Percentiles rank a stretch among this genome's conserved stretches.
These are phyloP conservation scores for Pochonia chlamydosporia DNA, from an alignment of 2,329 filamentous ascomycete species.

Conservation along the genomic window DNA sequence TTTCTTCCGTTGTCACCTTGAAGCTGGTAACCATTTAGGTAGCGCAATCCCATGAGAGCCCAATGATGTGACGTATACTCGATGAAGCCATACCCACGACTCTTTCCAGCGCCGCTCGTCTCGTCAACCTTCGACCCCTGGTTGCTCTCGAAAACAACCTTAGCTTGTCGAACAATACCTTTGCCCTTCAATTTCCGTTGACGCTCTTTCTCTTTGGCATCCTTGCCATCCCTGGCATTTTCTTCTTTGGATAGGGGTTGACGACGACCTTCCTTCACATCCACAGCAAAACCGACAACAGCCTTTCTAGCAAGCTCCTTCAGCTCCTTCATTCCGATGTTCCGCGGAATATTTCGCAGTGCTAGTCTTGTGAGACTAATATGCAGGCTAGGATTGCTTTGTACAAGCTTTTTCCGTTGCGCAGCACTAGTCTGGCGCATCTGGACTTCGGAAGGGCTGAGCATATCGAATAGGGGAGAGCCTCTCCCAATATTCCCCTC, in stretches of 20 bases:
- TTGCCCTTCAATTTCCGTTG: slow-evolving; percentile 77
- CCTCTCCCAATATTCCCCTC: slow-evolving; percentile 80
- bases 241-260: slow-evolving; percentile 86
- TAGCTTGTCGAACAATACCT: slow-evolving; percentile 84
- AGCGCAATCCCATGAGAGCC: slow-evolving; percentile 90
- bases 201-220: slow-evolving; percentile 75
- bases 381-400: slow-evolving; percentile 84
- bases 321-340: slow-evolving; percentile 77
- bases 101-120: slow-evolving; percentile 70
- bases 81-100: slow-evolving; percentile 93
- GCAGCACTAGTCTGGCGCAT: slow-evolving; percentile 83
- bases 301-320: slow-evolving; percentile 88
- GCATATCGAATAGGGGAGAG: slow-evolving; percentile 68
- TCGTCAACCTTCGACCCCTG: slow-evolving; percentile 81
- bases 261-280: slow-evolving; percentile 74
- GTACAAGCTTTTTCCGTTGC: slow-evolving; percentile 85
- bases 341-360: slow-evolving; percentile 82
- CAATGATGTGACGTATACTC: slow-evolving; percentile 92
- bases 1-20: slow-evolving; percentile 65
- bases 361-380: slow-evolving; percentile 86
- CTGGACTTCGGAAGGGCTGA: slow-evolving; percentile 74
- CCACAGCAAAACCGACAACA: slow-evolving; percentile 88
- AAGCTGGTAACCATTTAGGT: slow-evolving; percentile 74
- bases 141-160: slow-evolving; percentile 85
- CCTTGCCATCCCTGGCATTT: slow-evolving; percentile 68